Evolutionary conservation across 257 asterid species (phyloP).

Genomic region (Salvia hispanica): DNA sequence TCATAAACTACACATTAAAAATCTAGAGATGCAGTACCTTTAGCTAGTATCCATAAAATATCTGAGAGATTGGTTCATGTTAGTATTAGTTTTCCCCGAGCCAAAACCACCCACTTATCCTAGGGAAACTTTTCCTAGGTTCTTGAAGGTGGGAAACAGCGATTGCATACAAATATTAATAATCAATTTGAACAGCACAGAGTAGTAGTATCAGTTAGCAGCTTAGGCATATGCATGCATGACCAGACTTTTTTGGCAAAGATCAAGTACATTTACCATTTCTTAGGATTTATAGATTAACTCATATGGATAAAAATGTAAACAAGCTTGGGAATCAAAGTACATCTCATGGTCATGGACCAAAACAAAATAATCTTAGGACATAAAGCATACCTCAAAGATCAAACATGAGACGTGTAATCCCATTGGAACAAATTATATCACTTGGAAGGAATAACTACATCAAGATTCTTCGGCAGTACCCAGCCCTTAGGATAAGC

Average conservation of each 20-base stretch:
- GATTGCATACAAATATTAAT: neutral
- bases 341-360: constrained; percentile 39
- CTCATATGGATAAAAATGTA: constrained; percentile 31
- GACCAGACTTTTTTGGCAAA: neutral
- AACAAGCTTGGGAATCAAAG: neutral
- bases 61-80: neutral
- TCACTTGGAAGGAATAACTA: constrained; percentile 50
- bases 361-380: constrained; percentile 22
- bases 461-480: constrained; percentile 72
- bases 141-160: constrained; percentile 6
- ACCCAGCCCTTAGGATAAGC: constrained; percentile 72
- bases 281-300: constrained; percentile 22
- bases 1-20: no score
- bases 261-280: neutral
- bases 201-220: neutral
- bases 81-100: neutral
- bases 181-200: constrained; percentile 1
- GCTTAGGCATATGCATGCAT: neutral
- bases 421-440: constrained; percentile 34
- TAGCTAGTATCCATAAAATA: neutral
- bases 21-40: no score
- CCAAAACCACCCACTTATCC: neutral
- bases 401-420: constrained; percentile 30
- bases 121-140: neutral
- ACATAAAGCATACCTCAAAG: constrained; percentile 39